These are phyloP conservation scores for Polytrichum formosum DNA, from an alignment of 225 moss, liverwort and hornwort genomes.

Conservation along the genomic window DNA sequence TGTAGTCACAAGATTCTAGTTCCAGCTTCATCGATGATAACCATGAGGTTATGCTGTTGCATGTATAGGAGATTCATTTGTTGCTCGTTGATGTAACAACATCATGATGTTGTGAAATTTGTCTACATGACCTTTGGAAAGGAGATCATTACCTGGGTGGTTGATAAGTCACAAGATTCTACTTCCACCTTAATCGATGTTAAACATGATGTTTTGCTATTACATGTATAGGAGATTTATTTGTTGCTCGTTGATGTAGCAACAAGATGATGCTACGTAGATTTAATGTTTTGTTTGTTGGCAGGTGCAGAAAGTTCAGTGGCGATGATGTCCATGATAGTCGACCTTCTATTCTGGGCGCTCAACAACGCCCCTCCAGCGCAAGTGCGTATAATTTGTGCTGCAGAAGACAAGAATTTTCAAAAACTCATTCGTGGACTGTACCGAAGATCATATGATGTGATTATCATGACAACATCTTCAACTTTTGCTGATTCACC, in stretches of 20 bases:
- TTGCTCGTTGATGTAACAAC: no score
- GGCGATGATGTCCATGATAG: conserved; percentile 26
- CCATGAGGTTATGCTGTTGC: no score
- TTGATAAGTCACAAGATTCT: no score
- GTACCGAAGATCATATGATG: conserved; percentile 11
- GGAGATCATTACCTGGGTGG: no score
- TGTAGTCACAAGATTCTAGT: no score
- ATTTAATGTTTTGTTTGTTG: not conserved
- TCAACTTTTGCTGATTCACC: not conserved
- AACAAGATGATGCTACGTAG: not conserved
- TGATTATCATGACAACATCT: conserved; percentile 11
- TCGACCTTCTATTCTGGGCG: conserved; percentile 35
- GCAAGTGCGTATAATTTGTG: conserved; percentile 21
- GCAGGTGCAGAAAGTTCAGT: conserved; percentile 18
- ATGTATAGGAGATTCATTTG: no score
- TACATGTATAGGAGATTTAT: no score
- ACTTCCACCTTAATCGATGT: no score
- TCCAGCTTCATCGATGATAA: no score
- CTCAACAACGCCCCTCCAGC: conserved; percentile 24
- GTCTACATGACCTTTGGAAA: no score
- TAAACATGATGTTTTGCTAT: no score
- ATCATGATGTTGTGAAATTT: no score
- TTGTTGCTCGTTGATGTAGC: not conserved
- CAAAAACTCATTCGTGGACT: conserved; percentile 19
- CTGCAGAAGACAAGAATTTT: conserved; percentile 16